Percentiles rank a stretch among this genome's conserved stretches.
These are phyloP conservation scores for Chrysanthemum seticuspe DNA, from an alignment of 129 eudicot genomes.

Conservation along the genomic window DNA sequence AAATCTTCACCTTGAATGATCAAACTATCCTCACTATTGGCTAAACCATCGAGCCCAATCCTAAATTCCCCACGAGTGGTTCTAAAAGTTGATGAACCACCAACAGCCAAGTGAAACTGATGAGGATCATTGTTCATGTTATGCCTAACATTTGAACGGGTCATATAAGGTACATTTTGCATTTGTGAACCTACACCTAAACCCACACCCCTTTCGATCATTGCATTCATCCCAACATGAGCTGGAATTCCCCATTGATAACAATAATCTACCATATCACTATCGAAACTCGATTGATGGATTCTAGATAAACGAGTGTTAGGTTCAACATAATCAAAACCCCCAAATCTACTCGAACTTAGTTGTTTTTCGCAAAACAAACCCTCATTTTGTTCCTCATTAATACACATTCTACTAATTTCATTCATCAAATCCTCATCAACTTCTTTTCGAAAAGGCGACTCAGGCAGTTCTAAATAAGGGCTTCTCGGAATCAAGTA, in stretches of 20 bases:
- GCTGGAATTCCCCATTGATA: conserved; percentile 48
- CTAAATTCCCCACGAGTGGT: conserved; percentile 25
- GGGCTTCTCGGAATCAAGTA: conserved; percentile 32
- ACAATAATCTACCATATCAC: conserved; percentile 18
- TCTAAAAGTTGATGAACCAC: conserved; percentile 32
- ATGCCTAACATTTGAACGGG: conserved; percentile 19
- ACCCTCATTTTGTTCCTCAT: conserved; percentile 37
- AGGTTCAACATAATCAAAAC: conserved; percentile 27
- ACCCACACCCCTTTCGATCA: conserved; percentile 16
- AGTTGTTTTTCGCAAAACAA: conserved; percentile 22
- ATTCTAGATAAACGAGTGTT: conserved; percentile 37
- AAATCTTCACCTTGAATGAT: conserved; percentile 59
- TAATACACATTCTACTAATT: conserved; percentile 42
- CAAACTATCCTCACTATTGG: conserved; percentile 50
- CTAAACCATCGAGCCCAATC: conserved; percentile 32
- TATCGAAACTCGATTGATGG: conserved; percentile 31
- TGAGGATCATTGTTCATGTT: conserved; percentile 25
- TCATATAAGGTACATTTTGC: conserved; percentile 31
- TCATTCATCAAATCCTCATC: conserved; percentile 41
- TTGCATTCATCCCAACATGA: conserved; percentile 36
- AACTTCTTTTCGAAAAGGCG: conserved; percentile 23
- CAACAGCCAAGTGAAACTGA: conserved; percentile 27
- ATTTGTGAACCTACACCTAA: neutral
- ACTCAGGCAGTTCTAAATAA: conserved; percentile 25
- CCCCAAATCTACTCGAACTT: conserved; percentile 38